phyloP scores from a whole-genome alignment of 768 basidiomycete species.

The Mycena haematopus region DNA sequence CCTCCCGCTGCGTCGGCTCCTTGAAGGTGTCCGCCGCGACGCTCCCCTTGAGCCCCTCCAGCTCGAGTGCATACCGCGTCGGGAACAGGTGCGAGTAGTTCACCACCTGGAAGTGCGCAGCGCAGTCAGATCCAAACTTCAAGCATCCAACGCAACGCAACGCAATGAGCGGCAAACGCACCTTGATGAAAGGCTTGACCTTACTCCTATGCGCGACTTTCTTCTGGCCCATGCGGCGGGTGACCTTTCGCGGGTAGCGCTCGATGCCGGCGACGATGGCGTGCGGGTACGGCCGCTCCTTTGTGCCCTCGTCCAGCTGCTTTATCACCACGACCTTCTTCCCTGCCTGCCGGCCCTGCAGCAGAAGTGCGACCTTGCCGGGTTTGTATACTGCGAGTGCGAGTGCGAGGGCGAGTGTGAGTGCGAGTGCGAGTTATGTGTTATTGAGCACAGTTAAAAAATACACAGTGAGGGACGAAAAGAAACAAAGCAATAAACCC shows the following conservation, averaged over 20 bases:
- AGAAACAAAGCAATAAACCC: background rate
- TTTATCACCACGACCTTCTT: constrained; percentile 99
- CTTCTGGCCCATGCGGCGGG: constrained; percentile 96
- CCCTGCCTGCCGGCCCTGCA: constrained; percentile 98
- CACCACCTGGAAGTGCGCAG: constrained; percentile 62
- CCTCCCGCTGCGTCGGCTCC: constrained; percentile 94
- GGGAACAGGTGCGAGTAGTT: constrained; percentile 99
- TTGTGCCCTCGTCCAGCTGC: constrained; percentile 95
- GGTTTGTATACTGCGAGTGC: constrained; percentile 81
- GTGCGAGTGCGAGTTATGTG: background rate
- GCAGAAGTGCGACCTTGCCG: constrained; percentile 96
- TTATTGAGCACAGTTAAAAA: too few species aligned
- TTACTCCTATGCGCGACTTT: constrained; percentile 91
- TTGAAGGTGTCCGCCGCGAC: constrained; percentile 93
- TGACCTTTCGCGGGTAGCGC: constrained; percentile 98
- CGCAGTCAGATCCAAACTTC: background rate
- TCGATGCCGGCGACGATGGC: constrained; percentile 98
- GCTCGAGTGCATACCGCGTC: constrained; percentile 96
- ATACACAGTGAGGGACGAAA: constrained; percentile 18
- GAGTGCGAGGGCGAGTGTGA: background rate
- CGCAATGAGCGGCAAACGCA: constrained; percentile 42
- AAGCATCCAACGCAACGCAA: background rate
- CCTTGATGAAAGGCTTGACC: constrained; percentile 99
- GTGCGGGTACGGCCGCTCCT: constrained; percentile 95
- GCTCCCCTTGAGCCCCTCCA: constrained; percentile 91